Conservation (phyloP, 148 eudicot genomes). For the Dysphania ambrosioides region DNA sequence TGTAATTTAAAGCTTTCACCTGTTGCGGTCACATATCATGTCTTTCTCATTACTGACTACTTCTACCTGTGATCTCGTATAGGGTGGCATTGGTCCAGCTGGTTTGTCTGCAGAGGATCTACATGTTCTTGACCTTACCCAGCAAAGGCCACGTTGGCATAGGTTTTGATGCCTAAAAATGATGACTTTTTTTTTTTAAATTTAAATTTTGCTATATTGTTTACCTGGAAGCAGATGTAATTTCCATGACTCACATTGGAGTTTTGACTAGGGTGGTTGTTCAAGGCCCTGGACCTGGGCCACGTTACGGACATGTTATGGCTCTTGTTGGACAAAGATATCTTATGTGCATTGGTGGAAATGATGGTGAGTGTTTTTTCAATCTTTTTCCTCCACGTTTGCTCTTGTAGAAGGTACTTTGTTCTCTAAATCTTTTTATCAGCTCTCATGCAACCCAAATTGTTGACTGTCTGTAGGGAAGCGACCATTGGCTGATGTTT, state of each 20-base stretch:
- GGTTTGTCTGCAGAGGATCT: constrained; percentile 99
- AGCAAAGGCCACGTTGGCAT: constrained; percentile 96
- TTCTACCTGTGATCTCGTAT: constrained; percentile 13
- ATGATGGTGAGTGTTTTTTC: constrained; percentile 64
- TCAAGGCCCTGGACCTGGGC: constrained; percentile 99
- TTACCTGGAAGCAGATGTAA: constrained; percentile 6
- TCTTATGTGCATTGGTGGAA: constrained; percentile 99
- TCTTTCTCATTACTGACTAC: constrained; percentile 8
- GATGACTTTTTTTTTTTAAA: constrained; percentile 1
- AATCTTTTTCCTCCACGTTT: neutral
- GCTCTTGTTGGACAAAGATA: constrained; percentile 98
- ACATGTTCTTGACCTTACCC: constrained; percentile 96
- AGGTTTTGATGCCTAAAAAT: constrained; percentile 52
- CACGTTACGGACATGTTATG: constrained; percentile 99
- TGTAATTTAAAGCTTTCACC: neutral
- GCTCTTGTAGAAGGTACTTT: neutral
- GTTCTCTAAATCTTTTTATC: neutral
- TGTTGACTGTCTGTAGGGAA: constrained; percentile 51
- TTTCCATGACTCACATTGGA: constrained; percentile 16
- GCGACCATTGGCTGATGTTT: constrained; percentile 95
- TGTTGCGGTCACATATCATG: neutral
- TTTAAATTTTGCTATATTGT: neutral
- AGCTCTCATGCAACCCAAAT: neutral
- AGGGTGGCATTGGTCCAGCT: constrained; percentile 99
- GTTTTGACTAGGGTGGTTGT: constrained; percentile 78